Conservation (phyloP, 805 yeast genomes). For the Saccharomycopsis javanensis region DNA sequence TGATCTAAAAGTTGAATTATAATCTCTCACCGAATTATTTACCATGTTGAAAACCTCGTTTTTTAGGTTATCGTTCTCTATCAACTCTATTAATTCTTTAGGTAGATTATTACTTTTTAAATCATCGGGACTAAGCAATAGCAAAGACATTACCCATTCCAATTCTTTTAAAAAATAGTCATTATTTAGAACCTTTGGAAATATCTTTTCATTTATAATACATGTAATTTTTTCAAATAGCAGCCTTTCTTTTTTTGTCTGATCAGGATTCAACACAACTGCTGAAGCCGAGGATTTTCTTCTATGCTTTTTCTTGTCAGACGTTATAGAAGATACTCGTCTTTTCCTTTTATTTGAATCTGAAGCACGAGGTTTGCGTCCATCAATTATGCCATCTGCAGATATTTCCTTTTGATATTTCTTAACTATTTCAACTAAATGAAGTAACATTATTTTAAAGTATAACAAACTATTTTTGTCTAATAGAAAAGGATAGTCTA, state of each 20-base stretch:
- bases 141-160: slow-evolving; percentile 75
- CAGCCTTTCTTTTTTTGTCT: slow-evolving; percentile 29
- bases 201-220: slow-evolving; percentile 54
- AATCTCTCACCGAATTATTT: slow-evolving; percentile 15
- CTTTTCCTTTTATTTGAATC: slow-evolving; percentile 8
- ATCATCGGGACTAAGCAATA: slow-evolving; percentile 32
- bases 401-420: slow-evolving; percentile 30
- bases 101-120: slow-evolving; percentile 39
- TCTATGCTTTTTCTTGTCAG: slow-evolving; percentile 9
- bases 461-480: slow-evolving; percentile 57
- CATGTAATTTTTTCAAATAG: slow-evolving; percentile 45
- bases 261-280: slow-evolving; percentile 3
- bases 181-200: slow-evolving; percentile 51
- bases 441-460: slow-evolving; percentile 62
- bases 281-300: slow-evolving; percentile 12
- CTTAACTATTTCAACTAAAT: slow-evolving; percentile 73
- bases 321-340: slow-evolving; percentile 9
- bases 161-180: slow-evolving; percentile 55
- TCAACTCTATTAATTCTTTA: slow-evolving; percentile 56
- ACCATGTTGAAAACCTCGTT: slow-evolving; percentile 18
- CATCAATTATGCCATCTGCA: neutral
- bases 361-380: neutral
- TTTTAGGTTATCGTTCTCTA: slow-evolving; percentile 54
- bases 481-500: slow-evolving; percentile 52
- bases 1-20: slow-evolving; percentile 17